Evolutionary conservation across 306 rosid species (phyloP).

Genomic region (Cyclanthera cordifolia): DNA sequence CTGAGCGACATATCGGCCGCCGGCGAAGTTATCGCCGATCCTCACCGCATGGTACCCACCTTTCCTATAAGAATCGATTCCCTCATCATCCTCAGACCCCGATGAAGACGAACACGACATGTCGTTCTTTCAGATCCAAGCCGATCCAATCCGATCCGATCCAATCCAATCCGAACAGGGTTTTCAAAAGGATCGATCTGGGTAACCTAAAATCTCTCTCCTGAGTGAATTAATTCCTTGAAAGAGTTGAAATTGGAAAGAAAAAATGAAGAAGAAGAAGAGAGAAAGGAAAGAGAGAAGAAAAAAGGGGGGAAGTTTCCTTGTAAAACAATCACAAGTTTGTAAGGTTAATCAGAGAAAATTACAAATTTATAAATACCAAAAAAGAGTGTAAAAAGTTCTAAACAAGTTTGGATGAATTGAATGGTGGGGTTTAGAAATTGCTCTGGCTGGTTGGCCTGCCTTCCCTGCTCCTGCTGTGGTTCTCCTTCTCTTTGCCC

Average conservation of each 20-base stretch:
- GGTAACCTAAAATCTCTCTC: background rate
- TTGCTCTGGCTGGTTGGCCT: constrained; percentile 14
- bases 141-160: background rate
- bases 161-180: background rate
- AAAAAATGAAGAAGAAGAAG: no score
- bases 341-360: background rate
- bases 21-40: constrained; percentile 73
- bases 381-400: background rate
- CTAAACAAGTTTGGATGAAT: background rate
- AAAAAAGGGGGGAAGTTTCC: constrained; percentile 5
- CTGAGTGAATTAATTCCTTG: background rate
- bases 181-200: background rate
- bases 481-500: constrained; percentile 5
- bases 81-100: constrained; percentile 89
- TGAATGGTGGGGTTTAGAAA: constrained; percentile 21
- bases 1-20: constrained; percentile 85
- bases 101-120: constrained; percentile 94
- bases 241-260: background rate
- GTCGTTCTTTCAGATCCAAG: background rate
- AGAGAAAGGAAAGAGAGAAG: background rate
- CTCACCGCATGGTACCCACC: constrained; percentile 97
- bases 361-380: constrained; percentile 3
- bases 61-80: constrained; percentile 76
- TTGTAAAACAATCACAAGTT: constrained; percentile 1
- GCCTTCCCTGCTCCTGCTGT: no score